phyloP scores from a whole-genome alignment of 345 rosid genomes.

The Camelina neglecta region DNA sequence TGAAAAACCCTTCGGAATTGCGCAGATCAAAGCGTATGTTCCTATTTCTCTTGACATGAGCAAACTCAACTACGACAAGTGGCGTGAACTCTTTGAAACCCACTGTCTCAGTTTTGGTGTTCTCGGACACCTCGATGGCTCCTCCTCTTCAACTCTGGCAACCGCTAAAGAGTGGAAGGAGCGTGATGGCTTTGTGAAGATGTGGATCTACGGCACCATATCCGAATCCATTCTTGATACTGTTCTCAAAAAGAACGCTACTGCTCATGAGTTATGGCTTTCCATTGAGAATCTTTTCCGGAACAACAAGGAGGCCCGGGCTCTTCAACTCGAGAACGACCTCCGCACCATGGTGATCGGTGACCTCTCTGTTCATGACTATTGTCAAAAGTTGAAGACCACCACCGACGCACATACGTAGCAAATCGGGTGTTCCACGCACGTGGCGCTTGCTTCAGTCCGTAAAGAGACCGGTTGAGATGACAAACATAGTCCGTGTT shows the following conservation, averaged over 20 bases:
- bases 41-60: too few species aligned
- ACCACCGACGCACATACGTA: too few species aligned
- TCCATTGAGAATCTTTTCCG: background rate
- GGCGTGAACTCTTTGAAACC: too few species aligned
- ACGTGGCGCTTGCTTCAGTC: too few species aligned
- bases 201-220: background rate
- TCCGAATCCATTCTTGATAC: background rate
- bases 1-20: too few species aligned
- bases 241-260: background rate
- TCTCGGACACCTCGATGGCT: background rate
- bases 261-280: fast-evolving
- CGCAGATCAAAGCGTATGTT: too few species aligned
- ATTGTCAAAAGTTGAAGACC: too few species aligned
- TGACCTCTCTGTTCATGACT: too few species aligned
- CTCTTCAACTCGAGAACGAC: background rate
- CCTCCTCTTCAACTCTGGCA: fast-evolving
- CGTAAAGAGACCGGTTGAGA: too few species aligned
- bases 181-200: background rate
- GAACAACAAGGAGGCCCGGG: background rate
- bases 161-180: background rate
- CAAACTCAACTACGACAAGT: too few species aligned
- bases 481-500: too few species aligned
- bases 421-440: too few species aligned
- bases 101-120: background rate
- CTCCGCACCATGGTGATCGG: background rate